Evolutionary conservation across 2,329 filamentous ascomycete genomes (phyloP).

Genomic region (Passalora sequoiae): DNA sequence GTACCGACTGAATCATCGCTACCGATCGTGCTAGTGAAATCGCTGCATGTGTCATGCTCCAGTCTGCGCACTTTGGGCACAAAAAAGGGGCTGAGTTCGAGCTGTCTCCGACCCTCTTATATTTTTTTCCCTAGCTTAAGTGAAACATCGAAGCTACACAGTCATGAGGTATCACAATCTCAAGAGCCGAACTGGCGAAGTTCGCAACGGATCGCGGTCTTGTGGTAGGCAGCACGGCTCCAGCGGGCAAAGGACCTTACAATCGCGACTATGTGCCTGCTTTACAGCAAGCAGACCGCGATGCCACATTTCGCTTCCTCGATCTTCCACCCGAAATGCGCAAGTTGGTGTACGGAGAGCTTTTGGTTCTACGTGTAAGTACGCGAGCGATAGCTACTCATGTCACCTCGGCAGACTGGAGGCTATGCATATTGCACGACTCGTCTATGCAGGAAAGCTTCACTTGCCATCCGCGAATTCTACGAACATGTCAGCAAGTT

Average conservation of each 20-base stretch:
- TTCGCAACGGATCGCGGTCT: constrained; percentile 11
- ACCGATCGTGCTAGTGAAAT: too few species aligned
- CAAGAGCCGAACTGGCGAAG: constrained; percentile 9
- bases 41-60: too few species aligned
- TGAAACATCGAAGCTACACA: too few species aligned
- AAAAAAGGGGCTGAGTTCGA: too few species aligned
- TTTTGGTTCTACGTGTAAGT: too few species aligned
- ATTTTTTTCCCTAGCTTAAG: too few species aligned
- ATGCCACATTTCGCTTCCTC: constrained; percentile 12
- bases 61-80: too few species aligned
- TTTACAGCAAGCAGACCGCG: constrained; percentile 9
- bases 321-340: constrained; percentile 8
- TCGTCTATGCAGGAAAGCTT: constrained; percentile 1
- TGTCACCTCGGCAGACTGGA: too few species aligned
- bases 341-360: constrained; percentile 1
- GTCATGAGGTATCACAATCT: constrained; percentile 13
- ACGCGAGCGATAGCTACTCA: too few species aligned
- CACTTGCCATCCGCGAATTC: constrained; percentile 30
- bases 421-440: too few species aligned
- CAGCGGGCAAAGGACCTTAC: constrained; percentile 1
- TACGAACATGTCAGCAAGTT: constrained; percentile 37
- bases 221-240: neutral
- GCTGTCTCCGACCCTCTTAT: too few species aligned
- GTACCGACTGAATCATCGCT: too few species aligned
- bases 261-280: constrained; percentile 10